Evolutionary conservation across 83 land plant genomes (phyloP), one percentile per base, ranked within the genome.

Genomic region (Thuja plicata): DNA sequence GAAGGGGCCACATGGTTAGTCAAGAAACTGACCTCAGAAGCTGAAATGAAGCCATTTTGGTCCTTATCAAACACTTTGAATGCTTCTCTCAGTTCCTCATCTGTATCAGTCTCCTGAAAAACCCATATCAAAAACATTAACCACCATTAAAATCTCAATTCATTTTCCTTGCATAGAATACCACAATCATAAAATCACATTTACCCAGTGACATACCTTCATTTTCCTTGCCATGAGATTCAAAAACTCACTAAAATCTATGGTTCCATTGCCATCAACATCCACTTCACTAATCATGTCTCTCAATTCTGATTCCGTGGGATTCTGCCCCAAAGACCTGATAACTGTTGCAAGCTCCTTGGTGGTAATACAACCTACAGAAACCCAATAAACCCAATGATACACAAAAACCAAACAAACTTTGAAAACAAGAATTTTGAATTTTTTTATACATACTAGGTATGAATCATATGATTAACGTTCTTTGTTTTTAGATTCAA

Each of bases 21-120:
- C 62, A 85, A 48, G n/a, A 80, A 30, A 86, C 79, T 78, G 55
- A 92, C 94, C 91, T 93, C 94, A 66, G 48, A 62, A 60, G 93
- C 88, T 35, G 94, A 93, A 52, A 93, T 91, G 81, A 79, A 90
- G 24, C 94, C 94, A 91, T 91, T 88, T 74, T 89, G 89, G 86
- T 93, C 91, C 90, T 89, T 93, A 85, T 93, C 94, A 71, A 93
- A 93, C 32, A 93, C 94, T 81, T 91, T 90, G 88, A 93, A 93
- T 32, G 94, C 94, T 87, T 93, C 92, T 87, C 62, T 90, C 41
- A 93, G 74, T 73, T 92, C 94, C 73, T 93, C 93, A 46, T 91
- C 93, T 48, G 90, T 88, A 79, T 91, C 91, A 87, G 16, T 78
- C 79, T 93, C 94, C 94, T 93, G 81, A 19, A 81, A 87, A 27